Base-by-base conservation (phyloP, 257 asterid species). In the Petrea volubilis region DNA sequence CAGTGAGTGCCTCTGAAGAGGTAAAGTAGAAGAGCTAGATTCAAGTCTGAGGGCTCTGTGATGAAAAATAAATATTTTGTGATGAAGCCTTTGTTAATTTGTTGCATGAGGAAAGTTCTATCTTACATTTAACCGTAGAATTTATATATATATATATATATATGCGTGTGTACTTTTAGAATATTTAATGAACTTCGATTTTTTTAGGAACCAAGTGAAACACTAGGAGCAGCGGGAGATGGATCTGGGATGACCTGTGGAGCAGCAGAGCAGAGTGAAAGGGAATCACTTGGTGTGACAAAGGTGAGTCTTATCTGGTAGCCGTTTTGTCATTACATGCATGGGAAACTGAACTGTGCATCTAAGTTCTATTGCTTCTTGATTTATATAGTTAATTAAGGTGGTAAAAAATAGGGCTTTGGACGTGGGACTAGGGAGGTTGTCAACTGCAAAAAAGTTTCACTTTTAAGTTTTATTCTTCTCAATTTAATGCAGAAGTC, bases 401-500 rank as follows among this genome's bases (percentile, higher is more conserved):
- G 6, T 38, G 33, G 29, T 38, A 29, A 47, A 18, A 64, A 15
- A 10, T 28, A 56, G 23, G 15, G 15, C 21, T n/a, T 44, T 27
- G n/a, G 1, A 43, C n/a, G 28, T 43, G 41, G 70, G 25, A n/a
- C 15, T 27, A 28, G 6, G 14, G 24, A 38, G n/a, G 27, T 10
- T 18, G 11, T 44, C n/a, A 24, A 57, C 56, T 64, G 40, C 15
- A 33, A 44, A 25, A 7, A 12, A 27, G 21, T 64, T 23, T n/a
- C 20, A 13, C 27, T 2, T 62, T 62, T 15, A 31, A 31, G 24
- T 31, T 31, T 18, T 21, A 15, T 64, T 41, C 20, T 18, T 25
- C 24, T 29, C 47, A 67, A 50, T 31, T 9, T 67, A 11, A 7
- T 67, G 62, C 62, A 67, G 72, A 67, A 3, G 47, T 13, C 36